phyloP scores from a whole-genome alignment of 768 basidiomycete genomes.

The Udeniomyces megalosporus region DNA sequence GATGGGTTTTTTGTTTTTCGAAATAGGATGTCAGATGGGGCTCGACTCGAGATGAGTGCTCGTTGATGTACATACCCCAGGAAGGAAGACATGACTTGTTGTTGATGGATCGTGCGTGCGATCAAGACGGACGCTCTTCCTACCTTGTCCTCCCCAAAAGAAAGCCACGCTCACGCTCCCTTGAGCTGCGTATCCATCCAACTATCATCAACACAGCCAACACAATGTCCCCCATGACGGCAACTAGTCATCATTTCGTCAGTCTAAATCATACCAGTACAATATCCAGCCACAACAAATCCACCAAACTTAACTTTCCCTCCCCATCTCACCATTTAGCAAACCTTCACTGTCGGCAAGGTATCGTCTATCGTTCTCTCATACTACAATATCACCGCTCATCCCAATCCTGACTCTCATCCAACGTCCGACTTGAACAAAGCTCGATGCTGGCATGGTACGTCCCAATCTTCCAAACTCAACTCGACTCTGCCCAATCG shows the following conservation, averaged over 20 bases:
- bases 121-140: not conserved
- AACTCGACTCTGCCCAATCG: not conserved
- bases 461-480: not conserved
- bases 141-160: not conserved
- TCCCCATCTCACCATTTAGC: not conserved
- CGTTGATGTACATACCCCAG: not conserved
- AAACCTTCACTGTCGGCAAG: conserved; percentile 76
- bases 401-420: too few relatives aligned
- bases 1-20: too few relatives aligned
- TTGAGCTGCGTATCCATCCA: too few relatives aligned
- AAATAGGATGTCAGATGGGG: too few relatives aligned
- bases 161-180: too few relatives aligned
- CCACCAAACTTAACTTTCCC: not conserved
- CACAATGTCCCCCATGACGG: too few relatives aligned
- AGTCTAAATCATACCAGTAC: too few relatives aligned
- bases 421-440: too few relatives aligned
- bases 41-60: too few relatives aligned
- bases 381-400: conserved; percentile 21
- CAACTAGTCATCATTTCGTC: conserved; percentile 3
- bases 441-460: conserved; percentile 6
- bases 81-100: not conserved
- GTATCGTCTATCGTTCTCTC: conserved; percentile 30
- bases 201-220: too few relatives aligned
- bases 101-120: too few relatives aligned
- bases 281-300: not conserved